phyloP scores from a whole-genome alignment of 179 eudicot species.

The Patellifolia procumbens region DNA sequence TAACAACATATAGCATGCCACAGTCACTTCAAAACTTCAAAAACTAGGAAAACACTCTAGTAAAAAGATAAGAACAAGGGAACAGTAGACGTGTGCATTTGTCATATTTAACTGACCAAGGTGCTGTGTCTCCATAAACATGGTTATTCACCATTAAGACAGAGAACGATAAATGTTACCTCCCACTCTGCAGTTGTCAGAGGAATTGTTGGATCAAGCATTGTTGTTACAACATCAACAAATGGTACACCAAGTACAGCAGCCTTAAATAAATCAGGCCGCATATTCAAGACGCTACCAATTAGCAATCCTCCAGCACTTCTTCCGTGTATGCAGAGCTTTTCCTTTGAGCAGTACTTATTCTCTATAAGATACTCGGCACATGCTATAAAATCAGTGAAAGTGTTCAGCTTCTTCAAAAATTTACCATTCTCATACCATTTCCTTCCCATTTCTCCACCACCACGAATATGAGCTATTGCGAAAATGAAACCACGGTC shows the following conservation, averaged over 20 bases:
- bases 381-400: slow-evolving; percentile 83
- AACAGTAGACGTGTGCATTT: neutral
- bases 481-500: slow-evolving; percentile 80
- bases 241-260: slow-evolving; percentile 95
- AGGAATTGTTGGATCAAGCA: slow-evolving; percentile 98
- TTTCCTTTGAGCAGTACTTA: slow-evolving; percentile 82
- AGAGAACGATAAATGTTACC: slow-evolving; percentile 41
- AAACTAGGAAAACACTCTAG: neutral
- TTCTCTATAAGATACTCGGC: slow-evolving; percentile 80
- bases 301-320: slow-evolving; percentile 97
- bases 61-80: neutral
- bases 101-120: slow-evolving; percentile 6
- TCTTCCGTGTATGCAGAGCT: slow-evolving; percentile 82
- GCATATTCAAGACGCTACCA: slow-evolving; percentile 93
- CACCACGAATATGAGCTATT: slow-evolving; percentile 91
- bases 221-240: slow-evolving; percentile 88
- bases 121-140: neutral
- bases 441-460: slow-evolving; percentile 96
- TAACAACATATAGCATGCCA: slow-evolving; percentile 21
- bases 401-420: slow-evolving; percentile 77
- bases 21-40: neutral
- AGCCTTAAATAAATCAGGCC: slow-evolving; percentile 88
- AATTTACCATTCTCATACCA: slow-evolving; percentile 92
- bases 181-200: slow-evolving; percentile 95
- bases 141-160: neutral